A percentile compares a stretch with the other conserved stretches of the same genome.
These are phyloP conservation scores for Chaetomium olivaceum DNA, from an alignment of 2,329 filamentous ascomycete genomes.

Conservation along the genomic window DNA sequence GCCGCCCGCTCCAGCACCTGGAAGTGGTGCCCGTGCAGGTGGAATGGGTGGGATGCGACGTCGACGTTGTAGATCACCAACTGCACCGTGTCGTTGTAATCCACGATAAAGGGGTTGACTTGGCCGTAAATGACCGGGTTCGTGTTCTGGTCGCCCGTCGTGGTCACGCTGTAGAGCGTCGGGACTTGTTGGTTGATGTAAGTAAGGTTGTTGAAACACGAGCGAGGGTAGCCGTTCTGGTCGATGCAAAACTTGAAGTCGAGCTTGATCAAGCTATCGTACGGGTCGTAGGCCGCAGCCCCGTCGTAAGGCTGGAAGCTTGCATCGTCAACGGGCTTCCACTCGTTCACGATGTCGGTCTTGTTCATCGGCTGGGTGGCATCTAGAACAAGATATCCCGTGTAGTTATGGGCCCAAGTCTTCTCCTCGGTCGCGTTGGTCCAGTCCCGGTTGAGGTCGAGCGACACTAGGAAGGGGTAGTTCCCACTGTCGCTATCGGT, in stretches of 20 bases:
- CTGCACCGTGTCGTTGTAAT: conserved; percentile 45
- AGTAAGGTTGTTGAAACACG: conserved; percentile 64
- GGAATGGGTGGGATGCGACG: conserved; percentile 51
- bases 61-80: conserved; percentile 55
- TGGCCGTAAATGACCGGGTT: conserved; percentile 46
- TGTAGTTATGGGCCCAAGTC: conserved; percentile 44
- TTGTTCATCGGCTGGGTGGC: conserved; percentile 33
- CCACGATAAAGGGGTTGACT: conserved; percentile 45
- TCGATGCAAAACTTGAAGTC: conserved; percentile 61
- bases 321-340: conserved; percentile 63
- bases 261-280: conserved; percentile 58
- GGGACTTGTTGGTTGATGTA: conserved; percentile 70
- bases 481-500: conserved; percentile 41
- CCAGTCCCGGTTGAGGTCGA: conserved; percentile 49
- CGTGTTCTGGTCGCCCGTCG: conserved; percentile 49
- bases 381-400: conserved; percentile 47
- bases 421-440: conserved; percentile 33
- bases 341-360: conserved; percentile 39
- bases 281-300: conserved; percentile 49
- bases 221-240: conserved; percentile 61
- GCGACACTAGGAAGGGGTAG: conserved; percentile 46
- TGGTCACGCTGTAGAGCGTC: conserved; percentile 69
- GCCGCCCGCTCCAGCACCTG: conserved; percentile 49
- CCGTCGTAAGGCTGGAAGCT: conserved; percentile 58
- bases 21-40: conserved; percentile 58